Conservation (phyloP, 164 flowering plant species). For the Kingdonia uniflora region DNA sequence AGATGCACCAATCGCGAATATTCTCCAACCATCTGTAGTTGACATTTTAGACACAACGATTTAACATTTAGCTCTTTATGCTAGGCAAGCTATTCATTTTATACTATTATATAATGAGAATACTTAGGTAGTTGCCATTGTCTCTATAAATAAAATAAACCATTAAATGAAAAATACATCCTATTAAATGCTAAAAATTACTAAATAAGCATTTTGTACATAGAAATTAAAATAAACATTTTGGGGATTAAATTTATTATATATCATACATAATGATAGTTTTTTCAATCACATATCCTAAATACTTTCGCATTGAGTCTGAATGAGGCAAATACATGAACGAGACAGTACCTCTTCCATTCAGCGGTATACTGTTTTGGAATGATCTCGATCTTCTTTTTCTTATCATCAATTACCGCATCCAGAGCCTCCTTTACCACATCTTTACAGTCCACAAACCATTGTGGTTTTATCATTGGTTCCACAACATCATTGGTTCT, state of each 20-base stretch:
- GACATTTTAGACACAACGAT: background rate
- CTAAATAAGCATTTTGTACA: no score
- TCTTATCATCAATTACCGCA: conserved; percentile 55
- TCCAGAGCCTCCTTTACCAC: conserved; percentile 80
- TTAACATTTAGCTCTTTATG: background rate
- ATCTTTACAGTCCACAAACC: conserved; percentile 72
- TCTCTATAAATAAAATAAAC: no score
- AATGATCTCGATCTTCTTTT: conserved; percentile 60
- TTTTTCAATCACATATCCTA: no score
- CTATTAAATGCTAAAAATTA: no score
- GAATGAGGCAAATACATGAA: background rate
- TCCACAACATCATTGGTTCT: conserved; percentile 88
- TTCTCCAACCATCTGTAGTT: conserved; percentile 86
- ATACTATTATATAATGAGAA: no score
- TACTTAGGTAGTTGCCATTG: no score
- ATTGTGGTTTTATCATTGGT: conserved; percentile 93
- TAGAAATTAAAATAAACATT: no score
- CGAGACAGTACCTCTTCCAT: conserved; percentile 65
- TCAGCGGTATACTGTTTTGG: conserved; percentile 86
- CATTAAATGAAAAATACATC: no score
- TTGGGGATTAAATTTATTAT: no score
- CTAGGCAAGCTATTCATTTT: no score
- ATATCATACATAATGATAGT: no score
- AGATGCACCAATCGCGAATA: conserved; percentile 97
- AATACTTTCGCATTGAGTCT: no score